Base-by-base conservation (phyloP, 179 eudicot genomes). In the Gypsophila paniculata region DNA sequence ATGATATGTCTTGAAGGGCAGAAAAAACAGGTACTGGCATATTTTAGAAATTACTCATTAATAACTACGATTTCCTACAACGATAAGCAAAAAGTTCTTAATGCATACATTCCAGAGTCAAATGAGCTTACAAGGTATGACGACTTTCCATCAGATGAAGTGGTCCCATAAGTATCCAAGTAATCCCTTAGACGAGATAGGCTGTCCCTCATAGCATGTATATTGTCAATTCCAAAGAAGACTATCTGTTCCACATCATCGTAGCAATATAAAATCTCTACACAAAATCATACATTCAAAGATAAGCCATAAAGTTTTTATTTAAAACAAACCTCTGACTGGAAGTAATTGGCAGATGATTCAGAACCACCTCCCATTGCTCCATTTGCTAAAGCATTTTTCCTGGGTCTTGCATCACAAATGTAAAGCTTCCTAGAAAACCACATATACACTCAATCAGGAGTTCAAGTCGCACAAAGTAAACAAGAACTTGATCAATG, bases 341-440 rank as follows among this genome's bases (percentile, higher is more conserved):
- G 98, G 70, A 88, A 90, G 84, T 95, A 95, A 80, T 95, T 87
- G 65, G 98, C 86, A 65, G 99, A 89, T 61, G 99, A 95, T 84
- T 95, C 99, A 25, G 99, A 95, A 70, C 99, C 99, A 75, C 99
- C 99, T 68, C 99, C 99, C 96, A 95, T 87, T 39, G 99, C 99
- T 23, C 99, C 96, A 85, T 95, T 95, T 73, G 98, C 99, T 72
- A 95, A 77, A 61, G 99, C 99, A 85, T 95, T 95, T 85, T 90
- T 95, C 74, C 96, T 81, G 32, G 99, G 99, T 82, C 99, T 90
- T 78, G 99, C 99, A 86, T 95, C 99, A 84, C 89, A 96, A 69
- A 95, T 95, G 75, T 91, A 95, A 39, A 95, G 77, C 88, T 95
- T 95, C 85, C 99, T 92, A 70, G 59, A 67, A 77, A 69, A 60